Base-by-base conservation (phyloP, 768 basidiomycete species). In the Hygrophorus russula region DNA sequence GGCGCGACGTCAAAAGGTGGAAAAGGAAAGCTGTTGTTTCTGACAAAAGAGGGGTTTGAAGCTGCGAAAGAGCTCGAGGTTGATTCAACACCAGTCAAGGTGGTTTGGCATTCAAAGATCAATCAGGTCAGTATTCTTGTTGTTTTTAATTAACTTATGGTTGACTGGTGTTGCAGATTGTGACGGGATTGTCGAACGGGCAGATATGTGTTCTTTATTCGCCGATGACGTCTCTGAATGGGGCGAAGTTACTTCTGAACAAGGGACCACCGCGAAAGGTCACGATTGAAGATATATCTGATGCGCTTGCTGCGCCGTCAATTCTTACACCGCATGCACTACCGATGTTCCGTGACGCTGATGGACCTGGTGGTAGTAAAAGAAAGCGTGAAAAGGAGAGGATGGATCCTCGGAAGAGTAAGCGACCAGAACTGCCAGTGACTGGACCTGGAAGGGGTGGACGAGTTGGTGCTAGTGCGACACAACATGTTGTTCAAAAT, bases 41-140 rank as follows among this genome's bases (percentile, higher is more conserved):
- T 97, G 61, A 67, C 68, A 46, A 81, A 81, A 56, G 75, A 81
- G 45, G 73, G 70, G 31, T 63, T 96, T 35, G 79, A 80, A 47
- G 71, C 80, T 38, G 77, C 68, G 42, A 82, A 82, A 62, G 69
- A 71, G 34, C 52, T 90, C 35, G 75, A 71, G 44, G 75, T 86
- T 53, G 80, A 80, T 35, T 71, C 80, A 18, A 85, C 80, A 29
- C 91, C 96, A 8, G 87, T 99, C 45, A 85, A 82, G 56, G 87
- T 97, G 2, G 63, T 74, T 19, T 99, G 96, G 96, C 96, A 97
- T 66, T 78, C 88, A 5, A 89, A 87, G 63, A 98, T 99, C 70
- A 99, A 99, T 67, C 90, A 96, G 74, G 89, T 86, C 49, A 52
- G 80, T 57, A 38, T 35, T 43, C 17, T 41, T 50, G 32, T 35